A percentile compares a stretch with the other conserved stretches of the same genome.
phyloP scores from a whole-genome alignment of 2,329 filamentous ascomycete species.

The Zasmidium cellare region DNA sequence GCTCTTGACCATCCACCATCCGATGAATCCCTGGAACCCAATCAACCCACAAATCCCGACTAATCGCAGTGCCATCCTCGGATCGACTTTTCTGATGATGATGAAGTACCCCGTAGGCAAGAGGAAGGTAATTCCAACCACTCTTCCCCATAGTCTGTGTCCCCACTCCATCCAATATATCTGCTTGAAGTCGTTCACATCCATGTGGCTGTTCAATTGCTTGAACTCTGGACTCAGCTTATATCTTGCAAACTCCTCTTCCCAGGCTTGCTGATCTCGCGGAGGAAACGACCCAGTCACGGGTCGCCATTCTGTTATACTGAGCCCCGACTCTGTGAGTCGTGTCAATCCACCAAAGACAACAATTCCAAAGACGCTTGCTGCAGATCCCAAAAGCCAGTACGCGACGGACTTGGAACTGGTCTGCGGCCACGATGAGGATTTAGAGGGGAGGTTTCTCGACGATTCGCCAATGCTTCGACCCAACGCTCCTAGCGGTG shows the following conservation, averaged over 20 bases:
- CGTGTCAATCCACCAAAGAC: slow-evolving; percentile 91
- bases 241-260: slow-evolving; percentile 91
- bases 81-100: slow-evolving; percentile 73
- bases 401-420: slow-evolving; percentile 79
- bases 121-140: slow-evolving; percentile 87
- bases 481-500: slow-evolving; percentile 34
- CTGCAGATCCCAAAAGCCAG: slow-evolving; percentile 89
- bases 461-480: slow-evolving; percentile 27
- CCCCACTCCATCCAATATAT: slow-evolving; percentile 99
- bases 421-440: slow-evolving; percentile 28
- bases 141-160: slow-evolving; percentile 89
- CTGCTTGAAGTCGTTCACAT: slow-evolving; percentile 88
- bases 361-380: slow-evolving; percentile 94
- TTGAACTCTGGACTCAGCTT: slow-evolving; percentile 89
- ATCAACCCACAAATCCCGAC: slow-evolving; percentile 84
- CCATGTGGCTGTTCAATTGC: slow-evolving; percentile 90
- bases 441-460: slow-evolving; percentile 1
- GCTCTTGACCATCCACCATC: slow-evolving; percentile 99
- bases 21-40: slow-evolving; percentile 90
- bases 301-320: slow-evolving; percentile 98
- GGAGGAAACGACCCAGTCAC: slow-evolving; percentile 91
- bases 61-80: slow-evolving; percentile 73
- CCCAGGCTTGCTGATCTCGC: slow-evolving; percentile 76
- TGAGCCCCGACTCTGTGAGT: slow-evolving; percentile 92
- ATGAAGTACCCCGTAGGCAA: slow-evolving; percentile 88